phyloP scores from a whole-genome alignment of 306 rosid species.

The Medicago lupulina region DNA sequence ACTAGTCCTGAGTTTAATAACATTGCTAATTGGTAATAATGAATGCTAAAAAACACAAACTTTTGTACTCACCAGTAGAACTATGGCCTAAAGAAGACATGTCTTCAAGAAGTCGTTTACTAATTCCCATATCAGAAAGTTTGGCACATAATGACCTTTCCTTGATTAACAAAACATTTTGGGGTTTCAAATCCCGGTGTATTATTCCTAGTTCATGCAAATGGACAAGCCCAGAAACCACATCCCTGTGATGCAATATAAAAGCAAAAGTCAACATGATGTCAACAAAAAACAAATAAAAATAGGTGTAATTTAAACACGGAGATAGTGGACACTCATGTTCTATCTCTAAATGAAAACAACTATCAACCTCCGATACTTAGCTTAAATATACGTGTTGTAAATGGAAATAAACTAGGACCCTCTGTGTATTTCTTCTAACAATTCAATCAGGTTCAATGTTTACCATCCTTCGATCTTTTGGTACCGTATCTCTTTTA shows the following conservation, averaged over 20 bases:
- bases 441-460: background rate
- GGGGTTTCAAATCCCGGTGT: conserved; percentile 91
- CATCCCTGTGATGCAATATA: conserved; percentile 59
- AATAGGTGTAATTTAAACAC: conserved; percentile 12
- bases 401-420: conserved; percentile 30
- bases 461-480: background rate
- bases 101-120: conserved; percentile 76
- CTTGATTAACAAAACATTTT: conserved; percentile 77
- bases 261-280: conserved; percentile 29
- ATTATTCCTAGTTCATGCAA: conserved; percentile 90
- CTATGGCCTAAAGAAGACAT: conserved; percentile 76
- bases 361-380: conserved; percentile 15
- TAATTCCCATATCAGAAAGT: conserved; percentile 95
- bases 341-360: conserved; percentile 18
- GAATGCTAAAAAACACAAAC: conserved; percentile 11
- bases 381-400: background rate
- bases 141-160: conserved; percentile 72
- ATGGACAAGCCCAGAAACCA: conserved; percentile 79
- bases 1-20: background rate
- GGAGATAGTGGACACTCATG: conserved; percentile 2
- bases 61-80: conserved; percentile 69
- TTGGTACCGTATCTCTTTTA: background rate
- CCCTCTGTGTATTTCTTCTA: background rate
- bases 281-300: background rate
- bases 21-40: background rate